Conservation (phyloP, 164 flowering plant genomes). For the Macadamia tetraphylla region DNA sequence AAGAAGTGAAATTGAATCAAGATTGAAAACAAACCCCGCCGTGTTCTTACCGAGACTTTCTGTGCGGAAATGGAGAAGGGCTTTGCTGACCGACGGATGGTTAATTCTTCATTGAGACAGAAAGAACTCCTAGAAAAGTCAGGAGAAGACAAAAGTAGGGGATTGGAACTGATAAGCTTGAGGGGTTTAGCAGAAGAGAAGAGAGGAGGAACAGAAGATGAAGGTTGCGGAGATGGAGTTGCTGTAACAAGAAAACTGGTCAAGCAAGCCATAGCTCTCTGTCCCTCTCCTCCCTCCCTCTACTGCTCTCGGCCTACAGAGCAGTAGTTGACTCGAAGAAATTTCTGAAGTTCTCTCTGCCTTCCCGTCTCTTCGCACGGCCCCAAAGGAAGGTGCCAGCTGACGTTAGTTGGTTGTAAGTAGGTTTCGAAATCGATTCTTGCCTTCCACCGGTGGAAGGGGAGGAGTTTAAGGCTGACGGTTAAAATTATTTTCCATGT, state of each 20-base stretch:
- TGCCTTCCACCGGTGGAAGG: too few species aligned
- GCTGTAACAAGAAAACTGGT: slow-evolving; percentile 4
- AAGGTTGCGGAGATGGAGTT: slow-evolving; percentile 4
- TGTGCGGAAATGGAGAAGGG: neutral
- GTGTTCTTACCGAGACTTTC: neutral
- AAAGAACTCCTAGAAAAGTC: neutral
- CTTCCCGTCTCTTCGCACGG: too few species aligned
- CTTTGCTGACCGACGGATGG: neutral
- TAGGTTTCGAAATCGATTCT: too few species aligned
- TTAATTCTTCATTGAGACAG: slow-evolving; percentile 4
- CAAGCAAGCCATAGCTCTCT: slow-evolving; percentile 10
- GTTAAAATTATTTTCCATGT: too few species aligned
- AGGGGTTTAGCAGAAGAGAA: neutral
- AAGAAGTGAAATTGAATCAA: neutral
- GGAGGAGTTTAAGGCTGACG: too few species aligned
- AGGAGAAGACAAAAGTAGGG: slow-evolving; percentile 1
- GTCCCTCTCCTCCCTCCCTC: neutral
- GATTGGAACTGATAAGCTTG: neutral
- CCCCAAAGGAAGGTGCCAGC: too few species aligned
- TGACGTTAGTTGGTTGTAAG: too few species aligned
- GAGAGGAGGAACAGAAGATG: slow-evolving; percentile 2
- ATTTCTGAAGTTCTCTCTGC: too few species aligned
- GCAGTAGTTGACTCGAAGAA: too few species aligned
- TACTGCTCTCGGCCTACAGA: too few species aligned
- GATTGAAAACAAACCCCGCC: neutral